Evolutionary conservation across 805 yeast genomes (phyloP), one percentile per base, ranked within the genome.

Genomic region (Diddensiella transvaalensis): DNA sequence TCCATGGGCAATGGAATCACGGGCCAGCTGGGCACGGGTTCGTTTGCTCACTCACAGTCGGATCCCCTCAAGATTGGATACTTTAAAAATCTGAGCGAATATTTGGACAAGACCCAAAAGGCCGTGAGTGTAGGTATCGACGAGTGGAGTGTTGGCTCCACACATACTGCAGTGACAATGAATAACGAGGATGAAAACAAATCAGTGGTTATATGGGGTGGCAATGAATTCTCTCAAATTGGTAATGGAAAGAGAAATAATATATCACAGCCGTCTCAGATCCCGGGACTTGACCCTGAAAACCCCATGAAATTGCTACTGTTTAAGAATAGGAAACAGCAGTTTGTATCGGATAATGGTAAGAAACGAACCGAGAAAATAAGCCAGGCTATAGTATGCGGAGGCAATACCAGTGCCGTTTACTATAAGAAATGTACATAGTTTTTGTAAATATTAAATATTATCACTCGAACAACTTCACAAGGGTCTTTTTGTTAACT

Each of bases 21-120:
- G 58, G 99, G 98, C 15, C 95, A 88, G 66, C 71, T 89, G 47
- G 99, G 97, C 21, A 77, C 78, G 40, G 88, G 87, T 13, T 75
- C 82, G 48, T 89, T 74, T 63, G 68, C 83, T 30, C 96, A 89
- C 64, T 82, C 86, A 15, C 85, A 82, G 60, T 70, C 78, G 17
- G 75, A 74, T 41, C 96, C 96, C 4, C 69, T 76, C 17, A 76
- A 77, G 38, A 62, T 90, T 50, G 74, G 75, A 56, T 60, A 74
- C 1, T 63, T 84, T 39, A 46, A 64, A 22, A 67, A 71, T 11
- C 67, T 81, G 43, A 67, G 66, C 35, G 87, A 82, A 58, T 87
- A 58, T 61, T 75, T 80, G 57, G 88, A 82, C 54, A 54, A 52
- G 1, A 53, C 61, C 1, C 59, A 72, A 15, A 56, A 61, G 38